These are phyloP conservation scores for Talaromyces sp. DNA, from an alignment of 2,329 filamentous ascomycete species.

Conservation along the genomic window DNA sequence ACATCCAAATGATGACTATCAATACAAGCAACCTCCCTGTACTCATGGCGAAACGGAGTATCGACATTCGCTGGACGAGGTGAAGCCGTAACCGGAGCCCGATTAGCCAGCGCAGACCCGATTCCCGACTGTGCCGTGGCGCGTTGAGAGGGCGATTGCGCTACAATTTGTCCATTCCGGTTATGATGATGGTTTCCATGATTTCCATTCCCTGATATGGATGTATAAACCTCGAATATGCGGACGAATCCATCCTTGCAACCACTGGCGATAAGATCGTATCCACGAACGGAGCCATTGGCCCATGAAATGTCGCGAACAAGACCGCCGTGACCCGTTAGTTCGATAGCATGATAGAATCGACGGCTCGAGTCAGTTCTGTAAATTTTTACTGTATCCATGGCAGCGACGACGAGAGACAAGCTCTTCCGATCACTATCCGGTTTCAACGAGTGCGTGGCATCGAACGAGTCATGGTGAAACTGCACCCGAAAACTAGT, in stretches of 20 bases:
- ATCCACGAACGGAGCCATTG: conserved; percentile 82
- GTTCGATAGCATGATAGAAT: conserved; percentile 79
- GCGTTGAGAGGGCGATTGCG: conserved; percentile 30
- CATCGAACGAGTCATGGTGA: conserved; percentile 73
- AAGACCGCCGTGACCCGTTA: conserved; percentile 69
- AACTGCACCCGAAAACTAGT: conserved; percentile 82
- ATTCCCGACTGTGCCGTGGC: conserved; percentile 41
- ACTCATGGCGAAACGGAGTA: conserved; percentile 41
- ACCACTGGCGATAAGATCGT: conserved; percentile 85
- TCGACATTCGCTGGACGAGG: conserved; percentile 36
- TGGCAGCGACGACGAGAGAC: conserved; percentile 78
- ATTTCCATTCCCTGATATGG: conserved; percentile 26
- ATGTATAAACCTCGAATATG: conserved; percentile 67
- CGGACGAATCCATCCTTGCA: conserved; percentile 88
- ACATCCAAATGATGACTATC: conserved; percentile 46
- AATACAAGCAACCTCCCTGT: conserved; percentile 42
- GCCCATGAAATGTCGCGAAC: conserved; percentile 91
- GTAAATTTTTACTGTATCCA: conserved; percentile 80
- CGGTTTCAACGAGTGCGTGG: conserved; percentile 71
- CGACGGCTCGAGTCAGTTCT: conserved; percentile 70
- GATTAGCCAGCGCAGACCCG: conserved; percentile 40
- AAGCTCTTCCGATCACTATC: conserved; percentile 78
- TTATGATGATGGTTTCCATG: conserved; percentile 25
- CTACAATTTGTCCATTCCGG: conserved; percentile 27
- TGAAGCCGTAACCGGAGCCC: conserved; percentile 28